Evolutionary conservation across 805 yeast genomes (phyloP).

Genomic region (Metschnikowia aberdeeniae): DNA sequence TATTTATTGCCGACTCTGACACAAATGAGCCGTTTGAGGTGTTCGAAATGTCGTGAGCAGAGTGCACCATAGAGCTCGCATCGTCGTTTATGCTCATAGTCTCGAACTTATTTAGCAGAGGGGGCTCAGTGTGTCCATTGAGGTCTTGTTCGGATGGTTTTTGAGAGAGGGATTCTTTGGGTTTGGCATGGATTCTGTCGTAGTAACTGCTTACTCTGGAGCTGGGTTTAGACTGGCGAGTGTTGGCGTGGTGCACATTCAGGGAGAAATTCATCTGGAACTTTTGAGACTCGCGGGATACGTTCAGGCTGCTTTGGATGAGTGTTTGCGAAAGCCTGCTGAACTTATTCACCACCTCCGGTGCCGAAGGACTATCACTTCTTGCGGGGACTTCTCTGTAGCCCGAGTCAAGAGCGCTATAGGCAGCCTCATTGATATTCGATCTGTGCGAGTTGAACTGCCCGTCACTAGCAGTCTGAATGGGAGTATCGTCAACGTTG

Average conservation of each 20-base stretch:
- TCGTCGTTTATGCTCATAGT: neutral
- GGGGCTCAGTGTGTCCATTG: neutral
- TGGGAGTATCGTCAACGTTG: neutral
- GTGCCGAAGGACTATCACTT: conserved; percentile 14
- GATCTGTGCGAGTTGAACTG: neutral
- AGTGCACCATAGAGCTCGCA: neutral
- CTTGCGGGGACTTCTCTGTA: conserved; percentile 5
- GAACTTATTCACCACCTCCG: conserved; percentile 32
- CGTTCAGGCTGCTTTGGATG: conserved; percentile 23
- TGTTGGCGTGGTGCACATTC: conserved; percentile 30
- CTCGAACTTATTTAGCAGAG: neutral
- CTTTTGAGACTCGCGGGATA: conserved; percentile 38
- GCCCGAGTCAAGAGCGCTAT: conserved; percentile 7
- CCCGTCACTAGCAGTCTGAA: neutral
- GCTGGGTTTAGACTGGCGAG: conserved; percentile 5
- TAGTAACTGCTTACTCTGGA: conserved; percentile 30
- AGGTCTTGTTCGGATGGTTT: neutral
- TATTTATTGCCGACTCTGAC: conserved; percentile 15
- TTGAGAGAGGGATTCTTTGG: conserved; percentile 2
- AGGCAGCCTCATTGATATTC: neutral
- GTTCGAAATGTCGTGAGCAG: neutral
- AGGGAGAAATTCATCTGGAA: conserved; percentile 38
- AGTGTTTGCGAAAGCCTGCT: conserved; percentile 35
- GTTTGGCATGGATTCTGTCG: conserved; percentile 25
- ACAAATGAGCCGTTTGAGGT: neutral